Percentiles rank a stretch among this genome's conserved stretches.
Evolutionary conservation across 169 alveolate genomes (phyloP).

Genomic region (Amoebophrya sp.): DNA sequence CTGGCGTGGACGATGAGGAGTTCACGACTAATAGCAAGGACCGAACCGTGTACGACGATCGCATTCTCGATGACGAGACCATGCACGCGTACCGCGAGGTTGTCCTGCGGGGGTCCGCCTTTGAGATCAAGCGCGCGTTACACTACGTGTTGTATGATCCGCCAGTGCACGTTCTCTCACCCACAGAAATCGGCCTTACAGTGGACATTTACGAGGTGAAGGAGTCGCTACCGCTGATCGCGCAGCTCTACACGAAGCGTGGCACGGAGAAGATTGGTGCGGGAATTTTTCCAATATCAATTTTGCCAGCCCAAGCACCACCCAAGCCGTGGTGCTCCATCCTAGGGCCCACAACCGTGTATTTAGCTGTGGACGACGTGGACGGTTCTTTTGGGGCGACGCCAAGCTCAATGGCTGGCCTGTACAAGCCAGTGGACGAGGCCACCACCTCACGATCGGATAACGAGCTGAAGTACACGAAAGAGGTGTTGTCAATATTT

Average conservation of each 20-base stretch:
- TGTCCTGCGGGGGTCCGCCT: background rate
- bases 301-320: background rate
- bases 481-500: background rate
- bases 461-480: background rate
- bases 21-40: background rate
- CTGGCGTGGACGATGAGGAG: background rate
- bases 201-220: background rate
- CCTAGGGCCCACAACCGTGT: background rate
- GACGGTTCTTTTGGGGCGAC: background rate
- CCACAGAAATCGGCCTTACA: background rate
- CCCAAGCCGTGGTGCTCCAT: constrained; percentile 24
- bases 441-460: background rate
- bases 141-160: background rate
- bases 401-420: background rate
- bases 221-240: background rate
- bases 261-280: background rate
- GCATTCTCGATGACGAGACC: background rate
- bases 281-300: background rate
- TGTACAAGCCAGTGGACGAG: background rate
- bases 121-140: background rate
- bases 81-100: background rate
- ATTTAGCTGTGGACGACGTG: background rate
- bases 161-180: background rate
- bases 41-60: constrained; percentile 9
- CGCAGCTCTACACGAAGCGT: background rate